Evolutionary conservation across 2,329 filamentous ascomycete genomes (phyloP).

Genomic region (Colletotrichum sp.): DNA sequence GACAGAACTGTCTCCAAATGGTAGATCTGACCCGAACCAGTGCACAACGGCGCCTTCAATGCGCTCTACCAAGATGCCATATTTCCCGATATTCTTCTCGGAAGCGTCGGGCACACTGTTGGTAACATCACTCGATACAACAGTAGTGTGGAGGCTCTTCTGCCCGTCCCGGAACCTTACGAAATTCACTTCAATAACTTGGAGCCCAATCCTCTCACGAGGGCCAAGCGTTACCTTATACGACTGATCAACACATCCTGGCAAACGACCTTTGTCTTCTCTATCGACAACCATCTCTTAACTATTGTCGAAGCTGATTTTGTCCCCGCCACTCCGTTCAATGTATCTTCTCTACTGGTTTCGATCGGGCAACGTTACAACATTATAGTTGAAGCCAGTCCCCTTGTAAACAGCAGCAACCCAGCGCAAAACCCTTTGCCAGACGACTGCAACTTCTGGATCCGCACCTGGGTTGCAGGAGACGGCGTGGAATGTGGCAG

Average conservation of each 20-base stretch:
- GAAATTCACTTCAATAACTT: neutral
- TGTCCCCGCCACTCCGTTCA: constrained; percentile 52
- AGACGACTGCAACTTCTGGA: constrained; percentile 26
- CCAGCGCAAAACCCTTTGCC: constrained; percentile 12
- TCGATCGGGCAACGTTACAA: constrained; percentile 48
- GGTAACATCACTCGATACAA: neutral
- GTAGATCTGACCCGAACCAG: neutral
- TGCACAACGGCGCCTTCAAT: neutral
- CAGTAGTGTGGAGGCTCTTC: neutral
- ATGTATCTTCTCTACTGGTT: constrained; percentile 49
- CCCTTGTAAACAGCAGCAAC: neutral
- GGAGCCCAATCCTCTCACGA: neutral
- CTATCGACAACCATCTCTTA: constrained; percentile 40
- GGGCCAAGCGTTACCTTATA: constrained; percentile 36
- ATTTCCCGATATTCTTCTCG: neutral
- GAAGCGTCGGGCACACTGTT: neutral
- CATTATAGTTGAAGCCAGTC: constrained; percentile 28
- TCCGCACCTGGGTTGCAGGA: constrained; percentile 21
- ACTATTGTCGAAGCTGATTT: constrained; percentile 52
- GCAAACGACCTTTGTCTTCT: constrained; percentile 35
- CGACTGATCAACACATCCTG: constrained; percentile 37
- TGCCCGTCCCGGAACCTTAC: neutral
- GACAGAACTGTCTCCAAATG: neutral
- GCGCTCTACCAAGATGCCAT: neutral
- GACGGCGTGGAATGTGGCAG: neutral